A percentile compares a stretch with the other conserved stretches of the same genome.
Evolutionary conservation across 1,284 basidiomycete genomes (phyloP).

Genomic region (Neonothopanus nambi): DNA sequence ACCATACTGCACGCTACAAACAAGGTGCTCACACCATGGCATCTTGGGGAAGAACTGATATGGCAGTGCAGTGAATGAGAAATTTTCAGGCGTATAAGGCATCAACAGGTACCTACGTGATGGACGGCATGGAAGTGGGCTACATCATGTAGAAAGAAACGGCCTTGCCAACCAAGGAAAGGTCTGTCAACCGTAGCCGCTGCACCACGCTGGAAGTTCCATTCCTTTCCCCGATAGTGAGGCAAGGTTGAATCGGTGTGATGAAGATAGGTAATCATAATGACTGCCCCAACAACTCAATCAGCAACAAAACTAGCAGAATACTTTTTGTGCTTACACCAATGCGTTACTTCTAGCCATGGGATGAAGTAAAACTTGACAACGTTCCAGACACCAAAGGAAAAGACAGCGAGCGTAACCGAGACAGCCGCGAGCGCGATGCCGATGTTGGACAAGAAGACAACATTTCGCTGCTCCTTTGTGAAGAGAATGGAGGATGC

Average conservation of each 20-base stretch:
- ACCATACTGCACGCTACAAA: too few relatives aligned
- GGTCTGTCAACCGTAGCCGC: conserved; percentile 61
- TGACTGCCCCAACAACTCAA: too few relatives aligned
- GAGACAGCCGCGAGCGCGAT: conserved; percentile 1
- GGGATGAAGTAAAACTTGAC: conserved; percentile 59
- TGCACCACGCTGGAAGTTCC: conserved; percentile 63
- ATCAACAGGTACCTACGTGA: conserved; percentile 1
- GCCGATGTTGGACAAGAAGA: conserved; percentile 13
- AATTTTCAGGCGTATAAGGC: background rate
- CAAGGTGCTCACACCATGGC: conserved; percentile 13
- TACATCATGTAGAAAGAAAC: conserved; percentile 31
- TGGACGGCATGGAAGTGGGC: conserved; percentile 11
- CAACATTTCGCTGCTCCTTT: conserved; percentile 8
- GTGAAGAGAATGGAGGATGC: conserved; percentile 11
- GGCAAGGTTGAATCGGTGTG: conserved; percentile 32
- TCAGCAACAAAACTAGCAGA: too few relatives aligned
- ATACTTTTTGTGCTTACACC: conserved; percentile 65
- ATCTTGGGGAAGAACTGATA: conserved; percentile 13
- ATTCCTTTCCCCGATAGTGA: conserved; percentile 41
- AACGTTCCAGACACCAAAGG: conserved; percentile 40
- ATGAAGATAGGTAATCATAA: conserved; percentile 28
- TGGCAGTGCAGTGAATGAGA: background rate
- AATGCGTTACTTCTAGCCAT: conserved; percentile 57
- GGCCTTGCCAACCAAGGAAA: conserved; percentile 50
- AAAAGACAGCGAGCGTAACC: conserved; percentile 1